These are phyloP conservation scores for Cytospora chrysosperma DNA, from an alignment of 2,329 filamentous ascomycete species.

Conservation along the genomic window DNA sequence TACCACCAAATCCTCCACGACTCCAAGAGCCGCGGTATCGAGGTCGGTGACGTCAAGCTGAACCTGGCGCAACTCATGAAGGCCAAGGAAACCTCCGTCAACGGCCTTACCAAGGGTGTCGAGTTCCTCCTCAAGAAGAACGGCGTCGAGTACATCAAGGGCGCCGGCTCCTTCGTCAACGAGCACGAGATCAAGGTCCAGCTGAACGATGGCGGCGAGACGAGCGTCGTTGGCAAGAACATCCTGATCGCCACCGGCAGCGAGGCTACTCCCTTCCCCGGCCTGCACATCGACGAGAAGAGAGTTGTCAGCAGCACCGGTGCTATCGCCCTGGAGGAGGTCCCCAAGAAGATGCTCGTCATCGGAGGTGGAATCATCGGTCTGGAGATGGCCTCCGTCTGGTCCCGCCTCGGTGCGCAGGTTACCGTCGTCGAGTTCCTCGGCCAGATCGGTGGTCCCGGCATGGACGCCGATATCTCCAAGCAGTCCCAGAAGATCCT, in stretches of 20 bases:
- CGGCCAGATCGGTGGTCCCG: conserved; percentile 92
- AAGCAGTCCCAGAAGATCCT: conserved; percentile 92
- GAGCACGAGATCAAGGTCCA: conserved; percentile 91
- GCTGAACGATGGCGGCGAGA: conserved; percentile 88
- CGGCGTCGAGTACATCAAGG: conserved; percentile 96
- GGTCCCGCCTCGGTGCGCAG: conserved; percentile 89
- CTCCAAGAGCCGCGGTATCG: conserved; percentile 94
- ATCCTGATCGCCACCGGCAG: conserved; percentile 96
- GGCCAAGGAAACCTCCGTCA: conserved; percentile 91
- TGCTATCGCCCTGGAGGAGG: conserved; percentile 82
- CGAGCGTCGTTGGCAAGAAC: conserved; percentile 86
- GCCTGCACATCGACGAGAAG: conserved; percentile 95
- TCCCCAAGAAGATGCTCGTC: conserved; percentile 94
- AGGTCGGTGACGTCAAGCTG: conserved; percentile 94
- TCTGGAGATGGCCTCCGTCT: conserved; percentile 97
- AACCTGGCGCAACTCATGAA: conserved; percentile 97
- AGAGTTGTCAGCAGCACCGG: conserved; percentile 95
- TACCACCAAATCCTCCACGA: conserved; percentile 98
- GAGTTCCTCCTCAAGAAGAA: conserved; percentile 99
- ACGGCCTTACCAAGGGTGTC: conserved; percentile 89
- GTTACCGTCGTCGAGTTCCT: conserved; percentile 98
- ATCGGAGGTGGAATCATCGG: conserved; percentile 99
- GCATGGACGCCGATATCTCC: conserved; percentile 93
- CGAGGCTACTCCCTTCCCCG: conserved; percentile 94
- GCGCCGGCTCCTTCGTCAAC: conserved; percentile 80